A percentile compares a stretch with the other conserved stretches of the same genome.
Conservation (phyloP, 768 basidiomycete genomes). For the Amanita phalloides region DNA sequence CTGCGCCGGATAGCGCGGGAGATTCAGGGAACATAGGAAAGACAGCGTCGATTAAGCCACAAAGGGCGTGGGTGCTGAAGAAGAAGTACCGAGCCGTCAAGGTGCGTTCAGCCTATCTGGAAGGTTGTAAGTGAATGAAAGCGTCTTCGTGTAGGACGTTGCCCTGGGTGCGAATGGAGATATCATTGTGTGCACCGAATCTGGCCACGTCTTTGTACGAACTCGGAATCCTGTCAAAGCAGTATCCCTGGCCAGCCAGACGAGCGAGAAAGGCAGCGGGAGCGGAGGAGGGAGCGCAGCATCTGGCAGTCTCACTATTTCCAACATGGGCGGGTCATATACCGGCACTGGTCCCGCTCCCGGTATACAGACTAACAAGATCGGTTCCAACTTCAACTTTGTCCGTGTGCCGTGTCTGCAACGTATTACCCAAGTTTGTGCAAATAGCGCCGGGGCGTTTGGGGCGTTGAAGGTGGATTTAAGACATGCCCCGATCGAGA, state of each 20-base stretch:
- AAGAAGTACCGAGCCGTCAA: constrained; percentile 80
- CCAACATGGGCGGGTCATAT: constrained; percentile 24
- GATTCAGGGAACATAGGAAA: constrained; percentile 19
- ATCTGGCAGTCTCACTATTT: constrained; percentile 3
- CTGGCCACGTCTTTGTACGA: constrained; percentile 89
- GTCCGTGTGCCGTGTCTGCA: constrained; percentile 67
- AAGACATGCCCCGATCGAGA: constrained; percentile 38
- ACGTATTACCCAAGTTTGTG: constrained; percentile 74
- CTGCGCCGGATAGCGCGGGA: constrained; percentile 24
- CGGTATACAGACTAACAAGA: constrained; percentile 47
- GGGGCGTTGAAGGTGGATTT: constrained; percentile 76
- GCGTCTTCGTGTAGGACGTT: constrained; percentile 47
- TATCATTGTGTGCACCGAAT: constrained; percentile 86
- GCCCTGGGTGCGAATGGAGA: constrained; percentile 82
- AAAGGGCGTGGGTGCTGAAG: constrained; percentile 83
- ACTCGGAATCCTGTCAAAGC: constrained; percentile 35
- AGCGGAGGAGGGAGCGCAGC: not conserved
- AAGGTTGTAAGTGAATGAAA: not conserved
- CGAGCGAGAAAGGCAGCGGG: not conserved
- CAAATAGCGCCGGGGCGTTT: constrained; percentile 82
- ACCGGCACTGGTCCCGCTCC: constrained; percentile 17
- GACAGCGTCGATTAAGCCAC: constrained; percentile 45
- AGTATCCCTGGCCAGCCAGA: not conserved
- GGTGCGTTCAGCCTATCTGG: constrained; percentile 19
- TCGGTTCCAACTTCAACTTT: constrained; percentile 5